Conservation (phyloP, 768 basidiomycete species). For the Tylopilus rubrobrunneus region DNA sequence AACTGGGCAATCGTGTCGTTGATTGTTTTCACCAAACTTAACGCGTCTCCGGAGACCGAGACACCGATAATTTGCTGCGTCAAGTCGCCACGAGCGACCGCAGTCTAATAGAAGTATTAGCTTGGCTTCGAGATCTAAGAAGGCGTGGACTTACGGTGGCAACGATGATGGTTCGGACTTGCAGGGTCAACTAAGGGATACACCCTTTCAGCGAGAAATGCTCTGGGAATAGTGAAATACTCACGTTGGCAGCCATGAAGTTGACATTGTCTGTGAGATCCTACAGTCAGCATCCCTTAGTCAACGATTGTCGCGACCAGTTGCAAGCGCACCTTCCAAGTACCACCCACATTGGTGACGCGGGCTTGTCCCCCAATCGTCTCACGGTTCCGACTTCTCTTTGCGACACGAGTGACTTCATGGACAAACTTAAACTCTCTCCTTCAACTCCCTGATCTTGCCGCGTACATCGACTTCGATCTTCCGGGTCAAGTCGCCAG, state of each 20-base stretch:
- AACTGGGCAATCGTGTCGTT: conserved; percentile 80
- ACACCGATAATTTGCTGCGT: conserved; percentile 92
- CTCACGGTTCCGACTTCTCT: conserved; percentile 98
- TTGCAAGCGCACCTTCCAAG: conserved; percentile 67
- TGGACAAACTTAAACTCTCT: conserved; percentile 79
- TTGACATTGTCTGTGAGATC: conserved; percentile 95
- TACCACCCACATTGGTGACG: conserved; percentile 92
- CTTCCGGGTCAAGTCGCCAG: conserved; percentile 90
- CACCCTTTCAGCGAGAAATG: conserved; percentile 2
- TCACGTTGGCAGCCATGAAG: conserved; percentile 88
- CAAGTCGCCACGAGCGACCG: conserved; percentile 91
- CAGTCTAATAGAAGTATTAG: conserved; percentile 48
- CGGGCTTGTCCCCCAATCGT: conserved; percentile 90
- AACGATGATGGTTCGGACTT: conserved; percentile 91
- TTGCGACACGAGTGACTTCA: conserved; percentile 81
- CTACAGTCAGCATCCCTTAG: conserved; percentile 27
- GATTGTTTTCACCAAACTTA: conserved; percentile 96
- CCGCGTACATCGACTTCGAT: conserved; percentile 90
- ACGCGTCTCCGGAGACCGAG: conserved; percentile 91
- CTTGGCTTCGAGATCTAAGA: background rate
- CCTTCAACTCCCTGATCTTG: conserved; percentile 85
- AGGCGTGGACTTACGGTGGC: conserved; percentile 62
- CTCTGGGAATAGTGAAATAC: conserved; percentile 23
- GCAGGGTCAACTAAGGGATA: conserved; percentile 66
- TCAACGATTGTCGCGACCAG: background rate